Evolutionary conservation across 2,329 filamentous ascomycete species (phyloP), one percentile per base, ranked within the genome.

Genomic region (Mycocentrospora acerina): DNA sequence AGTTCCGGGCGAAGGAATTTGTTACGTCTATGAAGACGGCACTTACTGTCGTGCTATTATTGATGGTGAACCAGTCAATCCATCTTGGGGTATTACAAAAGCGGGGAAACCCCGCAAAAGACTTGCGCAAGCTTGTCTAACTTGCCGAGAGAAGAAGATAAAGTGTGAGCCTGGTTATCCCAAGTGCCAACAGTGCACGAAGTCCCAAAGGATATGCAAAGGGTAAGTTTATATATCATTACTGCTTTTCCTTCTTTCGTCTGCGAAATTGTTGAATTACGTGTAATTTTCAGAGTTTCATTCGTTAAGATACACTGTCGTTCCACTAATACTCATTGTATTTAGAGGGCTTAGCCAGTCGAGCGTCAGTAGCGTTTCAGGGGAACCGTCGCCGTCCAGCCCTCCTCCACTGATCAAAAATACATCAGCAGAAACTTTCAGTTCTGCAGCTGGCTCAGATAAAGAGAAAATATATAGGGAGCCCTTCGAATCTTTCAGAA

Each of bases 131-230:
- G 89, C 89, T n/a, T 96, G 90, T 62, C 78, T 95, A 42, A 93
- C 89, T 10, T 96, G 90, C 65, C 81, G 90, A 34, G 90, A 95
- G 71, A 96, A 95, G 81, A 96, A 95, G 76, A 95, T 96, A 71
- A 95, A 95, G 68, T 96, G 90, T 60, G 89, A 95, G 51, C 90
- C 90, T 2, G 89, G 90, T 55, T 85, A 82, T 50, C 87, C 87
- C 26, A 89, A 88, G 53, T 96, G 90, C 57, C 80, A 90, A 37
- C 90, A 95, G 69, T 96, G 90, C 65, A 86, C 93, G 63, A 95
- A 95, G 71, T 91, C 91, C 60, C 88, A 90, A 39, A 80, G 88
- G 32, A 76, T 85, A 13, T 95, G 90, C 78, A 85, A 85, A 68
- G 87, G 87, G 64, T 67, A 53, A 61, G 65, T 67, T 15, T 26